Conservation (phyloP, 805 yeast species). For the Yarrowia sp. region DNA sequence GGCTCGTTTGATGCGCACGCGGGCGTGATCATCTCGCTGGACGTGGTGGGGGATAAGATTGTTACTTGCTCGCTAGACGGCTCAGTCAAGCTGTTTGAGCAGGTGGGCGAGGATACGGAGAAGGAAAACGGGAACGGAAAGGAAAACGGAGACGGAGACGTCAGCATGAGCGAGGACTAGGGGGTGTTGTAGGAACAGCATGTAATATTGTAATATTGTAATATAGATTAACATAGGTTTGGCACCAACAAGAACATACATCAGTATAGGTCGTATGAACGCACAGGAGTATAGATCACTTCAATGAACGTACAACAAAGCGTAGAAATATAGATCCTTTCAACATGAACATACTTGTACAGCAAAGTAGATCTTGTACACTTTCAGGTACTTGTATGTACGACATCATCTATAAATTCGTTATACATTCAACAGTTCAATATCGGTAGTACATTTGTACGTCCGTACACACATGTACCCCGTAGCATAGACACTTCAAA, state of each 20-base stretch:
- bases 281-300: too few relatives aligned
- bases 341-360: too few relatives aligned
- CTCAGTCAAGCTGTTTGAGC: not conserved
- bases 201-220: not conserved
- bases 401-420: too few relatives aligned
- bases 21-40: not conserved
- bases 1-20: conserved; percentile 9
- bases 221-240: not conserved
- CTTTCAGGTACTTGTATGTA: too few relatives aligned
- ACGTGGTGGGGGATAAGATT: not conserved
- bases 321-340: too few relatives aligned
- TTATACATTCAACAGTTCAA: too few relatives aligned
- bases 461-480: too few relatives aligned
- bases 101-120: not conserved
- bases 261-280: too few relatives aligned
- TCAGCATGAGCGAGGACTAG: conserved; percentile 14
- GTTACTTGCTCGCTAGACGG: conserved; percentile 19
- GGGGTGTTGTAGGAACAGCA: not conserved
- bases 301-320: too few relatives aligned
- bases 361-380: too few relatives aligned
- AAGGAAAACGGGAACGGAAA: not conserved
- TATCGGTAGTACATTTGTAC: too few relatives aligned
- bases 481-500: too few relatives aligned
- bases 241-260: not conserved
- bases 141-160: not conserved